Base-by-base conservation (phyloP, 805 yeast genomes). In the Wickerhamomyces alni region DNA sequence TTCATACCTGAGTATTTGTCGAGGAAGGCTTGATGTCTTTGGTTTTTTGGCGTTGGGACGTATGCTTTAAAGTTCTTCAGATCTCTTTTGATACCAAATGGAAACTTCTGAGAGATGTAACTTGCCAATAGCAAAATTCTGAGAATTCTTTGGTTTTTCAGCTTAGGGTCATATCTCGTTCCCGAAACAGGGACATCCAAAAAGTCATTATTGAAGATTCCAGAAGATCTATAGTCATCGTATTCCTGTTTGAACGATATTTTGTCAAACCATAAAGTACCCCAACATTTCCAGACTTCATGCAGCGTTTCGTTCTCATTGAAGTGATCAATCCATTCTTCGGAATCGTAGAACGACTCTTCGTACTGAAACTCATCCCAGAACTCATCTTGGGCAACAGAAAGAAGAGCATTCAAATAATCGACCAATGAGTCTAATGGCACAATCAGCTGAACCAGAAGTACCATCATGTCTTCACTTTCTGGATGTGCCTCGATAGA, bases 221-320 rank as follows among this genome's bases (percentile, higher is more conserved):
- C 87, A 4, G 81, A 74, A 17, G 70, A 69, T 35, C 61, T 67
- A 27, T 67, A 61, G 35, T 66, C 72, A 30, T 61, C 61, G 46
- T 71, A 74, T 47, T 78, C 84, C 5, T 63, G 66, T 52, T 82
- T 83, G 33, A 68, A 56, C 13, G 65, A 53, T 30, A 84, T 65
- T 19, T 65, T 63, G 58, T 84, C 89, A 60, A 75, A 85, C 91
- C 93, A 84, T 31, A 85, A 56, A 0, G 87, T 74, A 2, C 94
- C 94, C 87, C 91, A 83, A 52, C 88, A 79, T 54, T 80, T 80
- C 89, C 89, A 84, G 17, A 80, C 82, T 59, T 85, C 94, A 32
- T 84, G 77, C 36, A 84, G 62, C 33, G 67, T 73, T 55, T 83
- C 91, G 54, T 75, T 70, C 36, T 73, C 66, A 46, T 76, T 70